Evolutionary conservation across 2,329 filamentous ascomycete genomes (phyloP).

Genomic region (Sclerotinia subarctica): DNA sequence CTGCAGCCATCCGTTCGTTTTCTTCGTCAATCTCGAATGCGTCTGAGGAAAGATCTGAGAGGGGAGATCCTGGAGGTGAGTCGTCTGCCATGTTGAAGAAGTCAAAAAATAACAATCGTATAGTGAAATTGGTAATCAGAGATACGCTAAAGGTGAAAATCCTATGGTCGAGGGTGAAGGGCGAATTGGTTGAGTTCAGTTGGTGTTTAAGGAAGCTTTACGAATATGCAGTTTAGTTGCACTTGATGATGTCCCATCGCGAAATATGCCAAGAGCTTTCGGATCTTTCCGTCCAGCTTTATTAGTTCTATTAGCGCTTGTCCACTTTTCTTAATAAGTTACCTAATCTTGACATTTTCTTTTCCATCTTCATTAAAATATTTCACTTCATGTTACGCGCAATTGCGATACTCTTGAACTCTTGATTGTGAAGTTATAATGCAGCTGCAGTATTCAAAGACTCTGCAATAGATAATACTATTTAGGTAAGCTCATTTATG

Average conservation of each 20-base stretch:
- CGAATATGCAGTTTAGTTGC: conserved; percentile 1
- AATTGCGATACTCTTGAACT: neutral
- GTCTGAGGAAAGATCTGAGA: conserved; percentile 63
- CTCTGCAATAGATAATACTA: neutral
- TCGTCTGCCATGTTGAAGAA: conserved; percentile 44
- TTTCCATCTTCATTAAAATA: neutral
- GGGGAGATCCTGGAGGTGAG: conserved; percentile 56
- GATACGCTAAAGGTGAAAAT: neutral
- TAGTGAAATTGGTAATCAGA: neutral
- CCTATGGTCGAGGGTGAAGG: neutral
- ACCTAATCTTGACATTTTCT: conserved; percentile 2
- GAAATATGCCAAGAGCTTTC: conserved; percentile 1
- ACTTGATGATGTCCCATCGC: neutral
- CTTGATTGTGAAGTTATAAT: neutral
- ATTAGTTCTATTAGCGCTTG: too few relatives aligned
- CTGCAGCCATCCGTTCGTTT: conserved; percentile 49
- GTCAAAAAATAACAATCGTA: neutral
- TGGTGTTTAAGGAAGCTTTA: neutral
- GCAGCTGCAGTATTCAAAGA: neutral
- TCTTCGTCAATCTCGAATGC: conserved; percentile 55
- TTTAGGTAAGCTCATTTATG: conserved; percentile 2
- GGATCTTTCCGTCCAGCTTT: conserved; percentile 3
- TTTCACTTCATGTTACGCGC: neutral
- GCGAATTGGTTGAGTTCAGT: conserved; percentile 1
- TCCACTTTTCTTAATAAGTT: neutral